Evolutionary conservation across 495 filamentous ascomycete genomes (phyloP).

Genomic region (Margaritispora aquatica): DNA sequence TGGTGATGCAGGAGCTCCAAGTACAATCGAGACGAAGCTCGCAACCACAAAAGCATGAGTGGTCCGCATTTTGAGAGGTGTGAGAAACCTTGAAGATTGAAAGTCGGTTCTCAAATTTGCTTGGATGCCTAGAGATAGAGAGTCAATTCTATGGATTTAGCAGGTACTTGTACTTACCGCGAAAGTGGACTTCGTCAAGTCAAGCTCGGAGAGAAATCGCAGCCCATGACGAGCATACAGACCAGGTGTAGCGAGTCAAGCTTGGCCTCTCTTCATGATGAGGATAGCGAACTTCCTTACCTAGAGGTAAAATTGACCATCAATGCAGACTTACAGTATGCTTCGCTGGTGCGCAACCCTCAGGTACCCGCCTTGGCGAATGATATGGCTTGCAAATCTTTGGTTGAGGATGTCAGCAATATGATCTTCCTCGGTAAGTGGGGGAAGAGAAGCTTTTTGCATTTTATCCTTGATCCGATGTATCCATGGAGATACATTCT

Average conservation of each 20-base stretch:
- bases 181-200: background rate
- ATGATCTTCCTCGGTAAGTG: background rate
- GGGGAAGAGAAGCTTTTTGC: background rate
- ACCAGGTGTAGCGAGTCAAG: too few relatives aligned
- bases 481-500: conserved; percentile 3
- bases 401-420: background rate
- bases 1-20: conserved; percentile 16
- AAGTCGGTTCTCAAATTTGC: background rate
- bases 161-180: conserved; percentile 12
- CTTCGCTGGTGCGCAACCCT: background rate
- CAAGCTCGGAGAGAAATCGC: too few relatives aligned
- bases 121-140: background rate
- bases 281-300: too few relatives aligned
- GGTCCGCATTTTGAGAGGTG: conserved; percentile 19
- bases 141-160: background rate
- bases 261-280: too few relatives aligned
- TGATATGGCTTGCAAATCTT: background rate
- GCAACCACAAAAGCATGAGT: conserved; percentile 4
- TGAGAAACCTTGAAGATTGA: background rate
- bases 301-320: too few relatives aligned
- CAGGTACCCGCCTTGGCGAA: background rate
- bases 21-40: conserved; percentile 8
- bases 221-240: too few relatives aligned
- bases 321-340: background rate
- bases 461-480: background rate